Percentiles rank a stretch among this genome's conserved stretches.
phyloP scores from a whole-genome alignment of 208 protist genomes.

The Crithidia bombi region DNA sequence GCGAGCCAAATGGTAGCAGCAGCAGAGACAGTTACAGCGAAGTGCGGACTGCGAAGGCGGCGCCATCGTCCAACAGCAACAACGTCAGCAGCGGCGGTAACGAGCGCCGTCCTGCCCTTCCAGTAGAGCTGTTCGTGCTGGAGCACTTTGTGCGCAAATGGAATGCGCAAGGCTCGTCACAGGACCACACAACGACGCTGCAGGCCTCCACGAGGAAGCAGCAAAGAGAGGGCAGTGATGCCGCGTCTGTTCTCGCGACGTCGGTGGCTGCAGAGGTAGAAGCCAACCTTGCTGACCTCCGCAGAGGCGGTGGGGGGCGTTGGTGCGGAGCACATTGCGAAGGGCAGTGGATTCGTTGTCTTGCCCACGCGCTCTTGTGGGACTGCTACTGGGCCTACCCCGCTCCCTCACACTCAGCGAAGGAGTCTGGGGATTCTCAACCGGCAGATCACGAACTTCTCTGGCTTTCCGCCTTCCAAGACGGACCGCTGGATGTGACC shows the following conservation, averaged over 20 bases:
- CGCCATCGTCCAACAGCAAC: too few relatives aligned
- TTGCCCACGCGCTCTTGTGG: conserved; percentile 68
- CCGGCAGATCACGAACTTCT: conserved; percentile 17
- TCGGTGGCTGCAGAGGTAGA: not conserved
- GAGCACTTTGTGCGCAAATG: conserved; percentile 34
- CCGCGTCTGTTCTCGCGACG: not conserved
- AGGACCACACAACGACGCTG: not conserved
- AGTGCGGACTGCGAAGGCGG: too few relatives aligned
- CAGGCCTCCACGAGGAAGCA: conserved; percentile 8
- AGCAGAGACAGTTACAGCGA: not conserved
- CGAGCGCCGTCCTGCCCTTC: conserved; percentile 15
- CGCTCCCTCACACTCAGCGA: not conserved
- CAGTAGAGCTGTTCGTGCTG: conserved; percentile 62
- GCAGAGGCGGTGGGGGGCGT: not conserved
- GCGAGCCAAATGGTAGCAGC: conserved; percentile 25
- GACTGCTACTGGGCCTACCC: conserved; percentile 48
- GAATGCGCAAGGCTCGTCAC: conserved; percentile 12
- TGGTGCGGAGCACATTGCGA: conserved; percentile 83
- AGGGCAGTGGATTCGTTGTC: conserved; percentile 67
- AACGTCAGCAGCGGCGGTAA: not conserved
- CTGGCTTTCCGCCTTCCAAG: conserved; percentile 78
- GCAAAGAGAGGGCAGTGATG: not conserved
- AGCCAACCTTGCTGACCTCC: too few relatives aligned
- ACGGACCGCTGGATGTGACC: conserved; percentile 59
- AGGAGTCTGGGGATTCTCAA: not conserved